phyloP scores from a whole-genome alignment of 345 rosid genomes.

The Salix purpurea region DNA sequence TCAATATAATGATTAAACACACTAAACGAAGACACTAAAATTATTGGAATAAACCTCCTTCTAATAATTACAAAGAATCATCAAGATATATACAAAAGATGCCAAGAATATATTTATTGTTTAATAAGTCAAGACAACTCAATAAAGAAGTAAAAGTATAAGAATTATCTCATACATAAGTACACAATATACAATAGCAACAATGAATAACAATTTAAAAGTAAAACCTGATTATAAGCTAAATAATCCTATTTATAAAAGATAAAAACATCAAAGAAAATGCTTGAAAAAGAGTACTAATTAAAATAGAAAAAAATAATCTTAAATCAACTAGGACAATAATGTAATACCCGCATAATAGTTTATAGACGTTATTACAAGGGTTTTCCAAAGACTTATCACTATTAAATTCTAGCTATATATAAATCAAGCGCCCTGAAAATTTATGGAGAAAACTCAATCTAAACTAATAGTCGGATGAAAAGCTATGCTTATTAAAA shows the following conservation, averaged over 20 bases:
- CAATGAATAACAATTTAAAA: neutral
- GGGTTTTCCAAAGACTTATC: neutral
- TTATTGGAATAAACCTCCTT: no score
- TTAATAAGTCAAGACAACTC: neutral
- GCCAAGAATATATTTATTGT: no score
- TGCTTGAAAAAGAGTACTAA: neutral
- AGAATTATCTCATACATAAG: neutral
- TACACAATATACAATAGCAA: no score
- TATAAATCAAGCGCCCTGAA: no score
- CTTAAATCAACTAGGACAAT: neutral
- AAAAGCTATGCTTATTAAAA: no score
- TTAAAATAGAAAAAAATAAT: neutral
- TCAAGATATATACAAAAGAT: no score
- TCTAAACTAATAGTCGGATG: no score
- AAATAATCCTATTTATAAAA: neutral
- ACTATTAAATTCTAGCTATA: no score
- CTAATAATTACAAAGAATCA: neutral
- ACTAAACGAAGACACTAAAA: no score
- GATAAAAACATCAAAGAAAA: neutral
- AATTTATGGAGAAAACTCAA: no score
- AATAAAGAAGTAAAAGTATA: neutral
- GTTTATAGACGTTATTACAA: accelerated
- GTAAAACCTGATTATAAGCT: neutral
- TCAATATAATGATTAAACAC: no score
- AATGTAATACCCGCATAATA: neutral